phyloP scores from a whole-genome alignment of 164 flowering plant species.

The Berberis thunbergii region DNA sequence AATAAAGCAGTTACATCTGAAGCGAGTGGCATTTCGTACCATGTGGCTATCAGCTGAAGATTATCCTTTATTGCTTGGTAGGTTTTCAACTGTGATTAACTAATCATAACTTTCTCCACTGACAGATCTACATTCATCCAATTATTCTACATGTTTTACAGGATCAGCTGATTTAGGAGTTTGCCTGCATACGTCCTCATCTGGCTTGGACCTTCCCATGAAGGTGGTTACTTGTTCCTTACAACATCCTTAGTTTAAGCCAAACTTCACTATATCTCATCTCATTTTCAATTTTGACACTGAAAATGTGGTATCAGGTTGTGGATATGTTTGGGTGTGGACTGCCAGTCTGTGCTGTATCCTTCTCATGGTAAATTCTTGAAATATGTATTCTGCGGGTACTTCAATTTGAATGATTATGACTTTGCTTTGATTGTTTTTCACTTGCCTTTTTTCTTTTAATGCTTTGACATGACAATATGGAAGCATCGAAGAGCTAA shows the following conservation, averaged over 20 bases:
- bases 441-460: too few species aligned
- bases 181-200: slow-evolving; percentile 90
- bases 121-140: neutral
- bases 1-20: too few species aligned
- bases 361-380: slow-evolving; percentile 76
- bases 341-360: slow-evolving; percentile 92
- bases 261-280: too few species aligned
- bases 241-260: neutral
- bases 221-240: slow-evolving; percentile 41
- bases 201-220: slow-evolving; percentile 98
- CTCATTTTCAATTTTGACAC: too few species aligned
- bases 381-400: neutral
- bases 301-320: slow-evolving; percentile 34
- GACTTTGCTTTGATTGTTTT: too few species aligned
- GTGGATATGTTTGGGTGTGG: slow-evolving; percentile 99
- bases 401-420: too few species aligned
- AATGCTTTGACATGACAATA: too few species aligned
- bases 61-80: too few species aligned
- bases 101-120: neutral
- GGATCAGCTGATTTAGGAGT: slow-evolving; percentile 97
- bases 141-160: slow-evolving; percentile 14
- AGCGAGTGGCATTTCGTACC: too few species aligned
- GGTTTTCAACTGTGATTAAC: too few species aligned
- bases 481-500: too few species aligned
- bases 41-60: too few species aligned